A percentile compares a stretch with the other conserved stretches of the same genome.
These are phyloP conservation scores for Colletotrichum tabaci DNA, from an alignment of 2,329 filamentous ascomycete genomes.

Conservation along the genomic window DNA sequence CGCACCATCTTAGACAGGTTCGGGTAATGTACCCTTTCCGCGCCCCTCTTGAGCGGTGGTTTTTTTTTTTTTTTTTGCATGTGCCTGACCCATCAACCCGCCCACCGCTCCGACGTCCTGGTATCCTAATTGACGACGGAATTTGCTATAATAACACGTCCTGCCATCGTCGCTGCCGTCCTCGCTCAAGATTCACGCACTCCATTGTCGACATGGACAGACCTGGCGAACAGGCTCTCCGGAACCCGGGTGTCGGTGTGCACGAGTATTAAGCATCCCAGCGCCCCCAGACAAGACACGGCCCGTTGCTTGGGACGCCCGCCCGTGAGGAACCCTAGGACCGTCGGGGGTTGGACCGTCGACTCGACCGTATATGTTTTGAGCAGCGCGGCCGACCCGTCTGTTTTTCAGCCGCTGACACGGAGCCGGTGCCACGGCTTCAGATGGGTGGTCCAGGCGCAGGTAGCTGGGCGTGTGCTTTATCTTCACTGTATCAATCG, in stretches of 20 bases:
- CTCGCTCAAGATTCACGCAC: not conserved
- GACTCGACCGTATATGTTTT: slow-evolving; percentile 11
- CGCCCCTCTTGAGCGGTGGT: not conserved
- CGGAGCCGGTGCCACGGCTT: slow-evolving; percentile 8
- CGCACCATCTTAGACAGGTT: too few species aligned
- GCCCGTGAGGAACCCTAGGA: slow-evolving; percentile 17
- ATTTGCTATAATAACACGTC: not conserved
- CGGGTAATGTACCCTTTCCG: slow-evolving; percentile 33
- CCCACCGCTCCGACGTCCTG: not conserved
- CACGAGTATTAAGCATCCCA: not conserved
- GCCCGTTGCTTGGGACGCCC: not conserved
- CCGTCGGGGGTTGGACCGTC: slow-evolving; percentile 2
- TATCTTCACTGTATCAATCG: too few species aligned
- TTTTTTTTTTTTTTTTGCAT: too few species aligned
- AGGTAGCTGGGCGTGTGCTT: not conserved
- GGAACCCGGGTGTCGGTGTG: not conserved
- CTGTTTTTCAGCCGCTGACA: not conserved
- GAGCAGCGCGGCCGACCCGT: slow-evolving; percentile 12
- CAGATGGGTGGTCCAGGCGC: slow-evolving; percentile 11
- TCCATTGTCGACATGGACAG: not conserved
- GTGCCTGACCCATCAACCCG: not conserved
- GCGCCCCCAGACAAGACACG: not conserved
- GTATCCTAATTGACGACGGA: not conserved
- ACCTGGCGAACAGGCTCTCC: not conserved
- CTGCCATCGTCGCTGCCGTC: not conserved